Base-by-base conservation (phyloP, 345 rosid species). In the Lumnitzera racemosa region DNA sequence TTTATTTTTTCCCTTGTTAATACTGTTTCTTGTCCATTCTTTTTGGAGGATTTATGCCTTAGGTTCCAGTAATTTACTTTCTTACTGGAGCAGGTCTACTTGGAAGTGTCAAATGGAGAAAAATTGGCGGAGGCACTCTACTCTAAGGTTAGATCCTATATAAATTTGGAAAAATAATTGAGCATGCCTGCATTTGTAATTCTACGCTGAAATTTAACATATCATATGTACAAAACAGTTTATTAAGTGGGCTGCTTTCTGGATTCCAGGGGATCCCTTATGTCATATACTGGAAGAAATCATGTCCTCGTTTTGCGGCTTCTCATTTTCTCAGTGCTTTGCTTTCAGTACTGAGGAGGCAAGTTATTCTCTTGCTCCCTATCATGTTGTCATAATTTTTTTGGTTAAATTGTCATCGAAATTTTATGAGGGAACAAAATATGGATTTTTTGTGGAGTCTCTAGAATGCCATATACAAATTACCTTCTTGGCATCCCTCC, bases 211-310 rank as follows among this genome's bases (percentile, higher is more conserved):
- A 29, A 29, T 29, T 29, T 29, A 29, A 29, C 36, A 29, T 29
- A 29, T 29, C 36, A 29, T 29, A 29, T 29, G 36, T 20, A 20
- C 20, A 20, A 20, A 29, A 29, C 36, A 29, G 7, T 29, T 3
- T 29, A 29, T 29, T 29, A 29, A 29, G 36, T 29, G 36, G 46
- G 24, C 1, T 36, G 48, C 55, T 12, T 23, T 46, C 56, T 20
- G 36, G 36, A 20, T 59, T 51, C 61, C 76, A 80, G 84, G 84
- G 84, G 46, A 72, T 76, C 61, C 72, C 77, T 17, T 74, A 80
- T 61, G 81, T 80, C 57, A 76, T 80, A 71, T 80, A 76, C 62
- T 80, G 84, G 84, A 71, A 66, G 59, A 61, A 58, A 57, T 10
- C 58, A 20, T 51, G 71, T 50, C 68, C 81, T 5, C n/a, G 24